A percentile compares a stretch with the other conserved stretches of the same genome.
Conservation (phyloP, 164 flowering plant species). For the grape (Vitis vinifera) region DNA sequence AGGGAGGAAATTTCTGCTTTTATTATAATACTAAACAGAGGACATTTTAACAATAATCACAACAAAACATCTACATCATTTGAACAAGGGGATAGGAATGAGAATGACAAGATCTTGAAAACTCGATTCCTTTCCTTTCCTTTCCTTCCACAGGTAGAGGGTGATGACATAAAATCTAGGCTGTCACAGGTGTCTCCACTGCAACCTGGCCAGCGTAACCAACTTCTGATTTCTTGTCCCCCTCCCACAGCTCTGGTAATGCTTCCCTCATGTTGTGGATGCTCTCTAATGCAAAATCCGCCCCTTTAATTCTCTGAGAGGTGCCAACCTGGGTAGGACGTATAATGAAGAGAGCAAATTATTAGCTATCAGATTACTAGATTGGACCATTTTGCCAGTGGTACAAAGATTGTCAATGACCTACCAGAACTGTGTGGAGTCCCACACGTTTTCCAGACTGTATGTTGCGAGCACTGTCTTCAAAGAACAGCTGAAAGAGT, state of each 20-base stretch:
- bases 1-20: too few relatives aligned
- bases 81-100: slow-evolving; percentile 4
- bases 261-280: slow-evolving; percentile 66
- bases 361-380: too few relatives aligned
- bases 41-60: not conserved
- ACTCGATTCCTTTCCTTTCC: slow-evolving; percentile 5
- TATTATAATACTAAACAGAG: not conserved
- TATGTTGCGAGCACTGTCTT: slow-evolving; percentile 48
- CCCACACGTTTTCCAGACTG: slow-evolving; percentile 45
- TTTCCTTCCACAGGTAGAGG: not conserved
- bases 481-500: slow-evolving; percentile 40
- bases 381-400: not conserved
- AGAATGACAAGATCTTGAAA: not conserved
- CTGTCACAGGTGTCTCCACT: slow-evolving; percentile 51
- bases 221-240: slow-evolving; percentile 31
- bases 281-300: slow-evolving; percentile 59
- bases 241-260: slow-evolving; percentile 57
- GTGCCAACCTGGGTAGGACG: slow-evolving; percentile 40
- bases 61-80: slow-evolving; percentile 14
- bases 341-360: too few relatives aligned
- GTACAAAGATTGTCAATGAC: not conserved
- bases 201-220: slow-evolving; percentile 35
- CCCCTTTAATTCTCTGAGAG: slow-evolving; percentile 50
- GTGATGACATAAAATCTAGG: slow-evolving; percentile 24
- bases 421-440: slow-evolving; percentile 46